Percentiles rank a stretch among this genome's conserved stretches.
These are phyloP conservation scores for Erythrobasidium hasegawianum DNA, from an alignment of 1,284 basidiomycete genomes.

Conservation along the genomic window DNA sequence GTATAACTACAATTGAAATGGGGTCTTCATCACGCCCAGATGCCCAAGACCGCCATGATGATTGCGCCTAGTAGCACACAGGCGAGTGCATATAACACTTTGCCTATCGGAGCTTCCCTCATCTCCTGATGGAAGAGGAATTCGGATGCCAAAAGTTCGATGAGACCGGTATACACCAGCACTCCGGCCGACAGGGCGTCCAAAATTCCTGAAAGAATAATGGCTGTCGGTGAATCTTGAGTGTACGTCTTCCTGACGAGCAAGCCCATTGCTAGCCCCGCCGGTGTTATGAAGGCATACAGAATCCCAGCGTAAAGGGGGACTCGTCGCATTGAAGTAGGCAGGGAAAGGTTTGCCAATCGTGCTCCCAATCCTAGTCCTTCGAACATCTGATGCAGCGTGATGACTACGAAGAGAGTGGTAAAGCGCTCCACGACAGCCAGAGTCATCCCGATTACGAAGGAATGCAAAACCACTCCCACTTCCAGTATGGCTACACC, in stretches of 20 bases:
- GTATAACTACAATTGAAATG: not conserved
- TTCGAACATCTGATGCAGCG: conserved; percentile 59
- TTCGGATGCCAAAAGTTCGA: conserved; percentile 79
- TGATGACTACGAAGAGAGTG: conserved; percentile 78
- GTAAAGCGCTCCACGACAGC: conserved; percentile 78
- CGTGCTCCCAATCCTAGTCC: conserved; percentile 78
- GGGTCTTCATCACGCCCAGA: conserved; percentile 19
- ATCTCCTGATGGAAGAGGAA: conserved; percentile 59
- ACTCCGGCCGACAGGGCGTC: conserved; percentile 85
- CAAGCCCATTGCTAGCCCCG: conserved; percentile 80
- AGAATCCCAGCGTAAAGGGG: conserved; percentile 64
- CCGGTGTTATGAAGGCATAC: conserved; percentile 74
- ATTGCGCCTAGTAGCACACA: conserved; percentile 51
- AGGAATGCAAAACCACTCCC: conserved; percentile 56
- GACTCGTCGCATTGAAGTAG: conserved; percentile 59
- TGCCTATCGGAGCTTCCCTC: conserved; percentile 46
- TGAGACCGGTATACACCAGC: conserved; percentile 82
- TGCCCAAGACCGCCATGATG: conserved; percentile 51
- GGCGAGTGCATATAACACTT: conserved; percentile 43
- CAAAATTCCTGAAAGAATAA: conserved; percentile 75
- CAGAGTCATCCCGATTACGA: conserved; percentile 89
- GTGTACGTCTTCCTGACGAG: conserved; percentile 78
- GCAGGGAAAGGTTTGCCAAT: conserved; percentile 67
- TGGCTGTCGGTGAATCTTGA: conserved; percentile 66
- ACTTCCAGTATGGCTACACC: conserved; percentile 86